A percentile compares a stretch with the other conserved stretches of the same genome.
phyloP scores from a whole-genome alignment of 805 yeast genomes.

The Blastobotrys parvus region DNA sequence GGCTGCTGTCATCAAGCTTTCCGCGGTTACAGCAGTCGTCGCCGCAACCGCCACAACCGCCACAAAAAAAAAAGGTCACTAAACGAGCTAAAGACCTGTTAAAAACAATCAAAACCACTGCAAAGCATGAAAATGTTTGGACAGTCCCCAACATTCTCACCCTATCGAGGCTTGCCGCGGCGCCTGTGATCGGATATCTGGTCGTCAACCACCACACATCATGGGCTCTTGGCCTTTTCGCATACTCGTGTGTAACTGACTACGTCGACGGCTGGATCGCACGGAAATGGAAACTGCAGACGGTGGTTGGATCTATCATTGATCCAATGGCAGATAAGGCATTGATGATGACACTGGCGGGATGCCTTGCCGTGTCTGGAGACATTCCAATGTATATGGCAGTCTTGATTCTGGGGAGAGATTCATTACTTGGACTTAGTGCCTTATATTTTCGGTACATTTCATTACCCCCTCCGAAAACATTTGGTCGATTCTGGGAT shows the following conservation, averaged over 20 bases:
- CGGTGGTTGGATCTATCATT: slow-evolving; percentile 80
- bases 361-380: slow-evolving; percentile 59
- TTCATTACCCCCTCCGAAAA: slow-evolving; percentile 69
- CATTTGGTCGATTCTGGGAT: slow-evolving; percentile 67
- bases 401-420: slow-evolving; percentile 75
- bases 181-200: slow-evolving; percentile 80
- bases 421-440: slow-evolving; percentile 58
- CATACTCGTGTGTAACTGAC: slow-evolving; percentile 85
- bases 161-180: slow-evolving; percentile 62
- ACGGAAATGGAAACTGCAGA: slow-evolving; percentile 61
- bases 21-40: no score
- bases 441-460: slow-evolving; percentile 66
- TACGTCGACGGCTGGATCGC: slow-evolving; percentile 90
- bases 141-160: slow-evolving; percentile 87
- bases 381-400: slow-evolving; percentile 55
- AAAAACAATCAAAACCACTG: not conserved
- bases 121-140: slow-evolving; percentile 49
- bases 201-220: slow-evolving; percentile 55
- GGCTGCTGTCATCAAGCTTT: no score
- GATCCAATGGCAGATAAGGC: slow-evolving; percentile 96
- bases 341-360: slow-evolving; percentile 78
- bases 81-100: slow-evolving; percentile 1
- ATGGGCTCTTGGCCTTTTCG: slow-evolving; percentile 64
- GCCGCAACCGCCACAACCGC: not conserved
- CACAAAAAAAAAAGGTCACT: not conserved